Percentiles rank a stretch among this genome's conserved stretches.
Conservation (phyloP, 2,329 filamentous ascomycete genomes). For the Phialophora verrucosa region DNA sequence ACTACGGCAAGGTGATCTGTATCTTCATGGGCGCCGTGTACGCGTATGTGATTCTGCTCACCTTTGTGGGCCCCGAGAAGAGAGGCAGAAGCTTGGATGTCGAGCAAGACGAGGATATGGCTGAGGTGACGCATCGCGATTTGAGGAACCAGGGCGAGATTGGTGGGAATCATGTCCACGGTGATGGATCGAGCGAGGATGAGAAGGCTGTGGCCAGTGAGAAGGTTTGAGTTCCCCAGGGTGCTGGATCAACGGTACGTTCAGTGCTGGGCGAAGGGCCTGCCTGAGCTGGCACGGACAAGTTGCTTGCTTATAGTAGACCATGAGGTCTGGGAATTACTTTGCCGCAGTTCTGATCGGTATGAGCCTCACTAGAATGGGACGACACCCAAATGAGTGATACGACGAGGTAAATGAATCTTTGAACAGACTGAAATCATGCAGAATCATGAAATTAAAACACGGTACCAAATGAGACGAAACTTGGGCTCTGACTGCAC, state of each 20-base stretch:
- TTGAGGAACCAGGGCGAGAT: slow-evolving; percentile 27
- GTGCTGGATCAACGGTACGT: background rate
- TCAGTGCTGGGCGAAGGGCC: background rate
- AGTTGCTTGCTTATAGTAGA: background rate
- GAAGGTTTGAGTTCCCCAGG: slow-evolving; percentile 18
- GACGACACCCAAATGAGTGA: background rate
- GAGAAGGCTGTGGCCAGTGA: slow-evolving; percentile 32
- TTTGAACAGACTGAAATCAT: background rate
- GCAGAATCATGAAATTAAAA: background rate
- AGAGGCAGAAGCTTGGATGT: slow-evolving; percentile 55
- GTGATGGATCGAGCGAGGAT: slow-evolving; percentile 27
- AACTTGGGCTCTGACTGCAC: background rate
- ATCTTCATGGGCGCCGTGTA: slow-evolving; percentile 91
- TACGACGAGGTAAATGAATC: background rate
- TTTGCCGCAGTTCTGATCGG: no score
- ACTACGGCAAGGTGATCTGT: slow-evolving; percentile 84
- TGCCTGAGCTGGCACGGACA: background rate
- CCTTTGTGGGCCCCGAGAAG: slow-evolving; percentile 56
- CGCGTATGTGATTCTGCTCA: slow-evolving; percentile 62
- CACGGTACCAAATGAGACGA: background rate
- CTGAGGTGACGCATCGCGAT: slow-evolving; percentile 44
- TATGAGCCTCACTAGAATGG: background rate
- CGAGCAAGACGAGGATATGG: slow-evolving; percentile 54
- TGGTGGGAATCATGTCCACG: slow-evolving; percentile 12
- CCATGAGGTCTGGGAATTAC: no score